Evolutionary conservation across 1,139 yeast genomes (phyloP).

Genomic region (Scheffersomyces segobiensis): DNA sequence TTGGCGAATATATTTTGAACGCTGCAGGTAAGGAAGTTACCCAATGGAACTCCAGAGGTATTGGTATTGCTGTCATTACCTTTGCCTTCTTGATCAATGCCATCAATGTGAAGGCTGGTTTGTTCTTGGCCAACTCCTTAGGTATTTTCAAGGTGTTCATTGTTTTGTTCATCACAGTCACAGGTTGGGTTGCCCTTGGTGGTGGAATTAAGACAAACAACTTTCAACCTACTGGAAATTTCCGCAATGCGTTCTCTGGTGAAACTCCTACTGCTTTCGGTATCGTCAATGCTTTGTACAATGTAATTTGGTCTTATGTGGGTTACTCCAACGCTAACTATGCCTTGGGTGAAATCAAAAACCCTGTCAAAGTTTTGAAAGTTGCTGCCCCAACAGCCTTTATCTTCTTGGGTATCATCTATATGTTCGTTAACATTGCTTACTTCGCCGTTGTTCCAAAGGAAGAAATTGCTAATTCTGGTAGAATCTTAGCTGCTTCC

Average conservation of each 20-base stretch:
- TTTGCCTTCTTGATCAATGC: constrained; percentile 71
- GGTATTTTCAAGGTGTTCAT: constrained; percentile 74
- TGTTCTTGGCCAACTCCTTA: constrained; percentile 64
- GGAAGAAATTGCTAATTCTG: constrained; percentile 43
- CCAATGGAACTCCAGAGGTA: constrained; percentile 74
- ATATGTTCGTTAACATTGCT: constrained; percentile 60
- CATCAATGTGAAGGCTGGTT: constrained; percentile 62
- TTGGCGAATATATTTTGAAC: constrained; percentile 53
- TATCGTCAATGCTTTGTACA: constrained; percentile 73
- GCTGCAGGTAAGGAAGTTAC: constrained; percentile 72
- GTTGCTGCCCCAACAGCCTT: constrained; percentile 51
- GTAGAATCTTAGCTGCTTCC: constrained; percentile 48
- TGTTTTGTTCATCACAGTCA: constrained; percentile 64
- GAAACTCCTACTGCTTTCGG: constrained; percentile 69
- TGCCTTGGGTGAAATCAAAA: constrained; percentile 76
- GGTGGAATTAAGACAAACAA: constrained; percentile 59
- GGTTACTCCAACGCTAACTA: constrained; percentile 80
- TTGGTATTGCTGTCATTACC: constrained; percentile 73
- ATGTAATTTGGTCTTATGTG: constrained; percentile 78
- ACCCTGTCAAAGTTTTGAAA: constrained; percentile 44
- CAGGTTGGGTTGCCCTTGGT: constrained; percentile 82
- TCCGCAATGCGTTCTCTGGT: constrained; percentile 61
- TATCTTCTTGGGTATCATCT: constrained; percentile 65
- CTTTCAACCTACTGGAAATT: constrained; percentile 57
- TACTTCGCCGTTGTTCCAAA: constrained; percentile 59